Percentiles rank a stretch among this genome's conserved stretches.
These are phyloP conservation scores for Suillus discolor DNA, from an alignment of 768 basidiomycete genomes.

Conservation along the genomic window DNA sequence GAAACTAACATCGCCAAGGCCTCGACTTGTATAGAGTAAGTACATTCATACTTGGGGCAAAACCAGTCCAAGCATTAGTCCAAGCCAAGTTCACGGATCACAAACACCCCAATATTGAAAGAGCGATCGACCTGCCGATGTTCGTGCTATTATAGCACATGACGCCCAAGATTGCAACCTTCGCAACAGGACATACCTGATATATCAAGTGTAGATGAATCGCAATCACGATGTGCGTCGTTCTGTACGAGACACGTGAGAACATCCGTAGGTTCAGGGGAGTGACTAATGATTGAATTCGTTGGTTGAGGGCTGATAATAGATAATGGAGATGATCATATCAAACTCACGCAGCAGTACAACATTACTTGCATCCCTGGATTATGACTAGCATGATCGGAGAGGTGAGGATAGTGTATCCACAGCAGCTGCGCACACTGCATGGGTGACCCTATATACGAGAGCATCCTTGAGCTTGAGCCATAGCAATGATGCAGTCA, in stretches of 20 bases:
- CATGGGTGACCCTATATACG: background rate
- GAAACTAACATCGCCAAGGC: too few relatives aligned
- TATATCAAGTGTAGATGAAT: background rate
- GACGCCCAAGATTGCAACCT: too few relatives aligned
- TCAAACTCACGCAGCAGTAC: background rate
- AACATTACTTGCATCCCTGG: background rate
- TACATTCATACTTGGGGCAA: too few relatives aligned
- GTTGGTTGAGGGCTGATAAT: background rate
- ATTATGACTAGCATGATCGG: background rate
- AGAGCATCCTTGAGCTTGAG: background rate
- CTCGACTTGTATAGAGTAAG: too few relatives aligned
- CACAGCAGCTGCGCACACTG: conserved; percentile 6
- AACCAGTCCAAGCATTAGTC: too few relatives aligned
- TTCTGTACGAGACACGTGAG: background rate
- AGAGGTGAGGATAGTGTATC: conserved; percentile 5
- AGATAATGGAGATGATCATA: background rate
- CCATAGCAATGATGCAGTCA: background rate
- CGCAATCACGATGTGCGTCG: background rate
- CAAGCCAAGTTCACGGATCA: too few relatives aligned
- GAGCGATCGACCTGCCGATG: too few relatives aligned
- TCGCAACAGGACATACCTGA: too few relatives aligned
- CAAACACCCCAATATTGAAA: too few relatives aligned
- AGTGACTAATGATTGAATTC: background rate
- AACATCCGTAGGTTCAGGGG: background rate
- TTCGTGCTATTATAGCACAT: too few relatives aligned